Percentiles rank a stretch among this genome's conserved stretches.
Conservation (phyloP, 805 yeast genomes). For the Yarrowia sp. region DNA sequence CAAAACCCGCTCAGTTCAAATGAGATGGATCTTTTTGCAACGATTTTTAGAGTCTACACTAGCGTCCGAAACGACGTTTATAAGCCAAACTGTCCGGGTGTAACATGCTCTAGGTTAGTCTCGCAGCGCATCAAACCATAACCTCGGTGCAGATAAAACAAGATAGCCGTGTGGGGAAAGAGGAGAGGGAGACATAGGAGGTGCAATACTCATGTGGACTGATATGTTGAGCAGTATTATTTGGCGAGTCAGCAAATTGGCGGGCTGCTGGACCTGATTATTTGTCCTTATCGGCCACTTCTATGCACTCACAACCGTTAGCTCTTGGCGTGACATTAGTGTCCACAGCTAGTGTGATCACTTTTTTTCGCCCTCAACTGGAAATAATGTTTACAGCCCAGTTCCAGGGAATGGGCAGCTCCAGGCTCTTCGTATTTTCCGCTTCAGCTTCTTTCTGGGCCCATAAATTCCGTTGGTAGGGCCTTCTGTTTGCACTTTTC, state of each 20-base stretch:
- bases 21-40: conserved; percentile 22
- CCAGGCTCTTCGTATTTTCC: not conserved
- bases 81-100: conserved; percentile 5
- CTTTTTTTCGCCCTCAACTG: too few relatives aligned
- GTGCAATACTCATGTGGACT: conserved; percentile 30
- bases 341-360: not conserved
- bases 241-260: not conserved
- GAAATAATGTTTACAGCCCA: not conserved
- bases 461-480: not conserved
- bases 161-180: conserved; percentile 37
- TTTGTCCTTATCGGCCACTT: too few relatives aligned
- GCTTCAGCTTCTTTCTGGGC: not conserved
- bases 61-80: conserved; percentile 14
- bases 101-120: conserved; percentile 26
- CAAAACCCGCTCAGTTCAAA: conserved; percentile 36
- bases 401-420: not conserved
- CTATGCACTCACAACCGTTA: conserved; percentile 1
- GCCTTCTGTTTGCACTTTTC: not conserved
- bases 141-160: conserved; percentile 12
- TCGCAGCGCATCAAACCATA: conserved; percentile 8
- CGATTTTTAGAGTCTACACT: conserved; percentile 19
- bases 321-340: conserved; percentile 16
- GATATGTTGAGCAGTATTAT: not conserved
- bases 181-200: conserved; percentile 16
- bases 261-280: not conserved